Conservation (phyloP, 2,329 filamentous ascomycete genomes). For the Xylariaceae sp. region DNA sequence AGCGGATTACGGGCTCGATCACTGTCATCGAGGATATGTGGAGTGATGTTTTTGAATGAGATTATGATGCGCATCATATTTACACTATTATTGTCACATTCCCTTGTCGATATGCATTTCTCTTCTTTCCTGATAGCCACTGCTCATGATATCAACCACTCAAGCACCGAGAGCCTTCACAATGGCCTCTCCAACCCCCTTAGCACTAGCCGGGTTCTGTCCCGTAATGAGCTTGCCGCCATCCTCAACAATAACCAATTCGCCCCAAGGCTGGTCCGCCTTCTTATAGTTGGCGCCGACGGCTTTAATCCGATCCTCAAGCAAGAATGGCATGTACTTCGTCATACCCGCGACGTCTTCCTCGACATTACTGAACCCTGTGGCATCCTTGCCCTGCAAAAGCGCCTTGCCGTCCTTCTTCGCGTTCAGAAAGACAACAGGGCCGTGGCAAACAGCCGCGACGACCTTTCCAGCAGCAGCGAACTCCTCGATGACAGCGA, state of each 20-base stretch:
- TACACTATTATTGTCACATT: not conserved
- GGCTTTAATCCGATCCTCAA: constrained; percentile 50
- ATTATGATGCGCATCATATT: not conserved
- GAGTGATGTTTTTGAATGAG: not conserved
- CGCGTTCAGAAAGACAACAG: constrained; percentile 56
- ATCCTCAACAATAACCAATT: constrained; percentile 44
- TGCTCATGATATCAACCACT: not conserved
- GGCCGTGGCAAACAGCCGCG: constrained; percentile 64
- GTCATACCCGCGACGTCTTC: constrained; percentile 41
- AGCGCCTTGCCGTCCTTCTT: constrained; percentile 45
- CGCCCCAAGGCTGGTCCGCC: constrained; percentile 45
- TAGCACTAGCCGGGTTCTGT: constrained; percentile 52
- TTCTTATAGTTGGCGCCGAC: constrained; percentile 52
- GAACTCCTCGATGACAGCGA: constrained; percentile 58
- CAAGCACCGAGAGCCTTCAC: constrained; percentile 38
- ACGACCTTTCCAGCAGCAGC: constrained; percentile 56
- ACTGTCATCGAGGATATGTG: too few relatives aligned
- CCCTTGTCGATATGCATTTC: not conserved
- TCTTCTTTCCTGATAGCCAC: too few relatives aligned
- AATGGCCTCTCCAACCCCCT: constrained; percentile 47
- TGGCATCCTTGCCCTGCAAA: constrained; percentile 51
- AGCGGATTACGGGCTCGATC: too few relatives aligned
- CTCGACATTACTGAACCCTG: constrained; percentile 54
- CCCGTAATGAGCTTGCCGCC: constrained; percentile 49
- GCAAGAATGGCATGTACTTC: constrained; percentile 51